Evolutionary conservation across 176 grass and related monocot genomes (phyloP).

Genomic region (Aechmea fasciata): DNA sequence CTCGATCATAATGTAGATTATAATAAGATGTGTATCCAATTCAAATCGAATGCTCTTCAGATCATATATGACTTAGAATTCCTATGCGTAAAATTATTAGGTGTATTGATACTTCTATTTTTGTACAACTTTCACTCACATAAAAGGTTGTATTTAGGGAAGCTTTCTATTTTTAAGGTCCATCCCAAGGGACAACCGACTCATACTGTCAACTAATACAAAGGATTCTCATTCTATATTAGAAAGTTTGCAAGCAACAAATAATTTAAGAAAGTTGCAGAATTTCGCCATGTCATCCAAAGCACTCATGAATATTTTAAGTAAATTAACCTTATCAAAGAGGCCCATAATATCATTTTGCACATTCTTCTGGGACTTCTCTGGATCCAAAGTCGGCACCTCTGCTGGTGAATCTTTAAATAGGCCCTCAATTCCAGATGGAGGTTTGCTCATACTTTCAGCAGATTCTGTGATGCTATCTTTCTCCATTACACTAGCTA

Average conservation of each 20-base stretch:
- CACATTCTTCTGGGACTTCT: conserved; percentile 17
- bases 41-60: too few species aligned
- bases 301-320: background rate
- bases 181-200: background rate
- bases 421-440: conserved; percentile 25
- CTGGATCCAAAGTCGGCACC: background rate
- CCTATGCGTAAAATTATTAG: too few species aligned
- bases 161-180: background rate
- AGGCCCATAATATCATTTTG: conserved; percentile 47
- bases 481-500: conserved; percentile 18
- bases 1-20: too few species aligned
- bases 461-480: conserved; percentile 8
- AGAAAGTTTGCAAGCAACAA: background rate
- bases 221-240: background rate
- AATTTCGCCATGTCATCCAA: background rate
- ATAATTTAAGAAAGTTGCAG: background rate
- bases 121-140: too few species aligned
- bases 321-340: conserved; percentile 40
- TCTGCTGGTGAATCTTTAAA: conserved; percentile 22
- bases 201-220: background rate
- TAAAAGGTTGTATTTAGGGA: too few species aligned
- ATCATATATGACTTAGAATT: too few species aligned
- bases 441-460: conserved; percentile 23
- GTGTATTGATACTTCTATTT: too few species aligned
- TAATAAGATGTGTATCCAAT: too few species aligned